Percentiles rank a stretch among this genome's conserved stretches.
These are phyloP conservation scores for Phytophthora uliginosa DNA, from an alignment of 352 stramenopile genomes.

Conservation along the genomic window DNA sequence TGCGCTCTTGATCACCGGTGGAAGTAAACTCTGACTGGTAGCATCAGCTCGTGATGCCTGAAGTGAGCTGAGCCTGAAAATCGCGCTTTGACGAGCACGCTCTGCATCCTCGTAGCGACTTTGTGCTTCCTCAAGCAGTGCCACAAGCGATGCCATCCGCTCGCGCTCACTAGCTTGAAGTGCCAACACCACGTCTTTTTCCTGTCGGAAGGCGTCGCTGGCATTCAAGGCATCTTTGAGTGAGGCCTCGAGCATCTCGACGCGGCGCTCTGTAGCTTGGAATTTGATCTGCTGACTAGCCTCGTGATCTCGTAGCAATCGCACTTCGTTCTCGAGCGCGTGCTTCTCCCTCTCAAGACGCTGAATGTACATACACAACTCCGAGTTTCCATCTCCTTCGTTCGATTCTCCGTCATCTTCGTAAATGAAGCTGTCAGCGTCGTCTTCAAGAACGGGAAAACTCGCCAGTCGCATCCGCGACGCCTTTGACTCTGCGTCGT, in stretches of 20 bases:
- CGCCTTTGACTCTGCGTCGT: slow-evolving; percentile 19
- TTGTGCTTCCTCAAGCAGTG: slow-evolving; percentile 53
- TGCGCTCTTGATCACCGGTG: slow-evolving; percentile 11
- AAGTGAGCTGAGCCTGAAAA: slow-evolving; percentile 76
- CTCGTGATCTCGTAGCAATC: slow-evolving; percentile 48
- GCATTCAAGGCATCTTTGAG: slow-evolving; percentile 39
- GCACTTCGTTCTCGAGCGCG: slow-evolving; percentile 52
- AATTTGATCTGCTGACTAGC: slow-evolving; percentile 49
- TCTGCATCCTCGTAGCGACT: slow-evolving; percentile 65
- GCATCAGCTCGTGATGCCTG: slow-evolving; percentile 48
- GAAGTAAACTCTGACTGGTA: slow-evolving; percentile 34
- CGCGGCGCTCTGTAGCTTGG: slow-evolving; percentile 28
- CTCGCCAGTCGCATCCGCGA: slow-evolving; percentile 21
- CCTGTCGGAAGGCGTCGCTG: slow-evolving; percentile 36
- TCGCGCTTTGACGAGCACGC: slow-evolving; percentile 58
- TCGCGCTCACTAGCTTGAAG: slow-evolving; percentile 51
- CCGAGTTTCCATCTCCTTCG: slow-evolving; percentile 34
- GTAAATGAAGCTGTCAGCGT: slow-evolving; percentile 41
- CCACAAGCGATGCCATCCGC: slow-evolving; percentile 36
- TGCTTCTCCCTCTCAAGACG: slow-evolving; percentile 59
- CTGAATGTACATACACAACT: slow-evolving; percentile 65
- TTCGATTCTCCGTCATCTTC: slow-evolving; percentile 42
- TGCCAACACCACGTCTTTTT: slow-evolving; percentile 45
- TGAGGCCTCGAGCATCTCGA: slow-evolving; percentile 54
- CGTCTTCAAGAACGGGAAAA: slow-evolving; percentile 38